Conservation (phyloP, 2,329 filamentous ascomycete genomes). For the Scedosporium apiospermum region DNA sequence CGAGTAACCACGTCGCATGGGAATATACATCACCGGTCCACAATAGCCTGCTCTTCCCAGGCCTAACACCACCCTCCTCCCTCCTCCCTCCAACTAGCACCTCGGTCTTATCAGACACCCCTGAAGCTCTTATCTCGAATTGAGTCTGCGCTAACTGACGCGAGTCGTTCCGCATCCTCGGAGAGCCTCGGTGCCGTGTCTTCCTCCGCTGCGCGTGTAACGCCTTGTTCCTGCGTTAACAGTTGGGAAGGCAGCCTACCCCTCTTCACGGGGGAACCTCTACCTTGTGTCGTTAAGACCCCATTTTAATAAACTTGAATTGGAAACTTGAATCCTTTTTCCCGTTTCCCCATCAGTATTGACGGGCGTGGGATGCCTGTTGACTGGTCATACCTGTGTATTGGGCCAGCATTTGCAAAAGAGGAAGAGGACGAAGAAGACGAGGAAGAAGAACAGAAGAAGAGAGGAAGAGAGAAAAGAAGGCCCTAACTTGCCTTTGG, state of each 20-base stretch:
- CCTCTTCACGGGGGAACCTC: background rate
- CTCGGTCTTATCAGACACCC: background rate
- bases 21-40: background rate
- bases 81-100: background rate
- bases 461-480: background rate
- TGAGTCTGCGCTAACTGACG: background rate
- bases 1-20: background rate
- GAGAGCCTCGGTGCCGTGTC: constrained; percentile 7
- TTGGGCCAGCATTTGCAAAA: background rate
- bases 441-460: no score
- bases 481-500: background rate
- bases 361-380: background rate
- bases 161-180: background rate
- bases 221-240: background rate
- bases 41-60: background rate
- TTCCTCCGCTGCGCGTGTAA: background rate
- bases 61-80: background rate
- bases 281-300: background rate
- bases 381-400: background rate
- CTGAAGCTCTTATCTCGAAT: background rate
- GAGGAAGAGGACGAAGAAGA: no score
- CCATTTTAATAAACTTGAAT: background rate
- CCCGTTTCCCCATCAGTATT: background rate
- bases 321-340: background rate
- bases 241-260: background rate